Percentiles rank a stretch among this genome's conserved stretches.
Evolutionary conservation across 1,284 basidiomycete genomes (phyloP).

Genomic region (Coriolopsis trogii): DNA sequence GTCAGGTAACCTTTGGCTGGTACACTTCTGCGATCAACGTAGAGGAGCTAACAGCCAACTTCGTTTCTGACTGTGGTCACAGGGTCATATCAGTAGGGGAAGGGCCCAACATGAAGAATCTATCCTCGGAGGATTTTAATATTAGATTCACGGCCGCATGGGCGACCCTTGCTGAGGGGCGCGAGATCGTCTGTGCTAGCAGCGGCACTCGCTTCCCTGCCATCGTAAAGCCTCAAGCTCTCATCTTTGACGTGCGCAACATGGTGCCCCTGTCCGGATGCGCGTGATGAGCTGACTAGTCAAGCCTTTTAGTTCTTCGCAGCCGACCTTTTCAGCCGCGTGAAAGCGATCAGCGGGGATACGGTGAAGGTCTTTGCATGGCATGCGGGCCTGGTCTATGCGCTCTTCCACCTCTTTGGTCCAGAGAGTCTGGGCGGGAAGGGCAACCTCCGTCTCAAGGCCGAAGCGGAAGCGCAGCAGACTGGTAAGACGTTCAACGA

Average conservation of each 20-base stretch:
- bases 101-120: not conserved
- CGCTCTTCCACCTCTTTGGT: conserved; percentile 15
- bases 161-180: not conserved
- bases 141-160: not conserved
- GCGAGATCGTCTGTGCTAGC: conserved; percentile 6
- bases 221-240: conserved; percentile 7
- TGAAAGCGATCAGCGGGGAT: conserved; percentile 1
- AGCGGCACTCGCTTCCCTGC: not conserved
- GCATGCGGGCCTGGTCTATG: conserved; percentile 11
- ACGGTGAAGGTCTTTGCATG: conserved; percentile 22
- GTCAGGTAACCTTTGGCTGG: conserved; percentile 9
- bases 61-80: not conserved
- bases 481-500: conserved; percentile 14
- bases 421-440: conserved; percentile 18
- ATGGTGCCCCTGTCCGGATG: too few relatives aligned
- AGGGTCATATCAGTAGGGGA: not conserved
- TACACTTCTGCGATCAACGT: too few relatives aligned
- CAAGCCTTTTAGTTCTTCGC: conserved; percentile 16
- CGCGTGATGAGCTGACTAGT: not conserved
- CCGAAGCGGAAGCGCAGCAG: conserved; percentile 11
- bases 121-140: not conserved
- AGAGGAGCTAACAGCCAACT: too few relatives aligned
- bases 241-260: conserved; percentile 11
- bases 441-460: conserved; percentile 21
- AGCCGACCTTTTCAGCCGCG: conserved; percentile 3